Evolutionary conservation across 148 eudicot species (phyloP).

Genomic region (Fagopyrum tataricum): DNA sequence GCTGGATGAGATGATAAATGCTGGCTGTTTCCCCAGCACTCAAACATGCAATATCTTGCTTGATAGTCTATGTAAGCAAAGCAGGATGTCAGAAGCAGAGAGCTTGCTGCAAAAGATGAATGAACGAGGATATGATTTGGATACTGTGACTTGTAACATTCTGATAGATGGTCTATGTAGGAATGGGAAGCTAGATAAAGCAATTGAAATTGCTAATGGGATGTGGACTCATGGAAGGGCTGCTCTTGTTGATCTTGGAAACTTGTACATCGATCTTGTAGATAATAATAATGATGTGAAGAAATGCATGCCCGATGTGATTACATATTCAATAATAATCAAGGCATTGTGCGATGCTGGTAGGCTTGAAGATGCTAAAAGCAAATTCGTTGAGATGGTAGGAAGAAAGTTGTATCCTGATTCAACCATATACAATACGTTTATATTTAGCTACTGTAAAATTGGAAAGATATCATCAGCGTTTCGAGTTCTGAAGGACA

Average conservation of each 20-base stretch:
- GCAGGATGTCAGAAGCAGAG: slow-evolving; percentile 71
- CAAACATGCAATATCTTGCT: slow-evolving; percentile 78
- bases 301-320: slow-evolving; percentile 66
- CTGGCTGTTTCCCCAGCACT: slow-evolving; percentile 55
- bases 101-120: slow-evolving; percentile 71
- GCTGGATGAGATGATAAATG: slow-evolving; percentile 59
- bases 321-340: slow-evolving; percentile 83
- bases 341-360: slow-evolving; percentile 69
- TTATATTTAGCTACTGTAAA: slow-evolving; percentile 58
- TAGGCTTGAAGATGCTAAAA: slow-evolving; percentile 84
- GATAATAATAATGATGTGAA: slow-evolving; percentile 31
- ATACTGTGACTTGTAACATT: slow-evolving; percentile 81
- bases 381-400: slow-evolving; percentile 77
- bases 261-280: slow-evolving; percentile 37
- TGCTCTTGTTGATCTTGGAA: slow-evolving; percentile 56
- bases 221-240: slow-evolving; percentile 89
- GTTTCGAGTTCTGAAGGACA: slow-evolving; percentile 89
- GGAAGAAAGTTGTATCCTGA: slow-evolving; percentile 68
- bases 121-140: slow-evolving; percentile 64
- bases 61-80: slow-evolving; percentile 79
- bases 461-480: slow-evolving; percentile 78
- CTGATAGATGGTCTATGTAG: slow-evolving; percentile 79
- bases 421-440: slow-evolving; percentile 57
- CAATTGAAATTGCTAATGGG: slow-evolving; percentile 63
- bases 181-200: slow-evolving; percentile 74